Base-by-base conservation (phyloP, 1,284 basidiomycete genomes). In the Cutaneotrichosporon cyanovorans region DNA sequence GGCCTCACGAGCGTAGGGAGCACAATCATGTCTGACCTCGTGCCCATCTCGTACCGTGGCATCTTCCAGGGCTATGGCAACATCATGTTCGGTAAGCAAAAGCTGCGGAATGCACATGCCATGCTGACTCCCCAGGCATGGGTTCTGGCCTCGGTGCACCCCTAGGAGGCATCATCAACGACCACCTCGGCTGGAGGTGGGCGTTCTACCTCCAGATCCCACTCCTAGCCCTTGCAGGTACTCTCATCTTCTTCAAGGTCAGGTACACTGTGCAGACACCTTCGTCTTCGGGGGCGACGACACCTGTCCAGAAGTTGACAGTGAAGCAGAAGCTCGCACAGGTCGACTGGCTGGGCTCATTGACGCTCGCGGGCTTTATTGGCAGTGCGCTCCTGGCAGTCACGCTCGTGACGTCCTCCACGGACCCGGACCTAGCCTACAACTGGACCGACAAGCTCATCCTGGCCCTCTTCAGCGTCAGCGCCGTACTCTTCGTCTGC, bases 1-100 rank as follows among this genome's bases (percentile, higher is more conserved):
- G 87, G 87, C 78, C 49, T 73, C 32, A 63, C 60, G 14, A 59
- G 56, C 16, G 63, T 68, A 9, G 57, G 60, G 9, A 61, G 57
- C 25, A 69, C 69, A 1, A 66, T 73, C 43, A 59, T 65, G 46
- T 59, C 55, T 18, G 71, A 73, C 46, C 56, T 69, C 20, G 66
- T 88, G 58, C 31, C 49, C 51, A 89, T 87, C 59, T 84, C 85
- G 62, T 82, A 87, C 51, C 78, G 89, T 55, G 88, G 88, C 4
- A 72, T 92, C 31, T 91, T 89, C 65, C 89, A 92, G 71, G 89
- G 88, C 45, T 78, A 87, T 75, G 82, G 83, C 22, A 91, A 90
- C 65, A 81, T 91, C 83, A 74, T 63, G 76, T 71, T 59, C 30
- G 55, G 61, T 14, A 56, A 51, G 28, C n/a, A n/a, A n/a, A n/a